Evolutionary conservation across 2,329 filamentous ascomycete genomes (phyloP), one percentile per base, ranked within the genome.

Genomic region (Xylaria polymorpha): DNA sequence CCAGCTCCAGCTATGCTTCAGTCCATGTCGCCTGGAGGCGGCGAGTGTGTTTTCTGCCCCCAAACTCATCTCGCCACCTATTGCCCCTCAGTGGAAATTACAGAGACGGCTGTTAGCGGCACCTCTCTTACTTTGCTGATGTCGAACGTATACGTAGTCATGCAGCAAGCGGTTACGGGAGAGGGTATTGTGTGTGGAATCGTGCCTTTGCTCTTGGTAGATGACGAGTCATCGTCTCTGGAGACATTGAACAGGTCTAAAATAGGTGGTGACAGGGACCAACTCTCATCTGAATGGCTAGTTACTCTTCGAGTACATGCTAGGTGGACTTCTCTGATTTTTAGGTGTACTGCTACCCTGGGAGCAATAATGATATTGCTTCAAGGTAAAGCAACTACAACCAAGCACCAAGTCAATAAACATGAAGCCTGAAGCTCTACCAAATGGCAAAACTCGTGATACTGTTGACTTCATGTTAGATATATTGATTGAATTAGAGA

Each of bases 61-160:
- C 55, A 63, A 69, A 44, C 10, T 59, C 35, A 64, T 60, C 43
- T 64, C 55, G 55, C 48, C 14, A 69, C 3, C 29, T 58, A 56
- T 56, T 56, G n/a, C 62, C 50, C 37, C 14, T 6, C n/a, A 29
- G 37, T 39, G 14, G 18, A 56, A 43, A 44, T 61, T 56, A 12
- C 14, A 61, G 41, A 25, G 41, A 44, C 32, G 15, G 43, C 51
- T 10, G 22, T 51, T 43, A 41, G 32, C 39, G 20, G 25, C 15
- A n/a, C 22, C 25, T 6, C 9, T 25, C 43, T 61, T 15, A 37
- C 56, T 9, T 44, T 44, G 37, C 37, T 39, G 57, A 12, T 41
- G n/a, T 37, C 15, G 37, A 55, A 3, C 37, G n/a, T 51, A 12
- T 18, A 14, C 35, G 37, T 44, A 37, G 35, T 32, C 41, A 39